phyloP scores from a whole-genome alignment of 768 basidiomycete species.

The Suillus luteus region DNA sequence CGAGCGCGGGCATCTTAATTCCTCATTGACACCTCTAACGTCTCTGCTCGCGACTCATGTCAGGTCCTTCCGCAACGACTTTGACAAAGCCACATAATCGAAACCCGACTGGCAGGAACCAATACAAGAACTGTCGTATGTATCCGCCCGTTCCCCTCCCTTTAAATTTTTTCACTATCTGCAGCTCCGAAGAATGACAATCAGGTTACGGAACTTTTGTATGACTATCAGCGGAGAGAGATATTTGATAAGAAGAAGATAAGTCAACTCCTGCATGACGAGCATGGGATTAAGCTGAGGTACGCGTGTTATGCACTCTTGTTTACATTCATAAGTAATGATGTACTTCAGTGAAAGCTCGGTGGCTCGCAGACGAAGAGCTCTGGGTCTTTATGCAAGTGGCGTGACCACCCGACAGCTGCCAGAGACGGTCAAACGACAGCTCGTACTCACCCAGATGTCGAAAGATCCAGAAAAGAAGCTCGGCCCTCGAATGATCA shows the following conservation, averaged over 20 bases:
- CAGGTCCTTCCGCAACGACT: constrained; percentile 8
- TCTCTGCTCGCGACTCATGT: constrained; percentile 6
- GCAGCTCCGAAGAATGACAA: constrained; percentile 29
- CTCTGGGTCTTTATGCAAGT: constrained; percentile 34
- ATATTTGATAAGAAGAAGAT: constrained; percentile 30
- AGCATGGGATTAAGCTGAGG: constrained; percentile 35
- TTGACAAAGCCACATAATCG: constrained; percentile 14
- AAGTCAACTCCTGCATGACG: constrained; percentile 26
- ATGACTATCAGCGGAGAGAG: constrained; percentile 29
- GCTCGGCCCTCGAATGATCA: constrained; percentile 31
- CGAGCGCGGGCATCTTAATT: neutral
- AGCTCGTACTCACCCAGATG: constrained; percentile 39
- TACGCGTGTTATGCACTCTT: constrained; percentile 17
- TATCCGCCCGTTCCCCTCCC: constrained; percentile 10
- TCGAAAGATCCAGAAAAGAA: constrained; percentile 33
- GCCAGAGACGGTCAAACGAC: constrained; percentile 30
- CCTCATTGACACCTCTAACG: neutral
- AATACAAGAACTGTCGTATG: constrained; percentile 34
- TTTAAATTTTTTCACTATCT: neutral
- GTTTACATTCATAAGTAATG: neutral
- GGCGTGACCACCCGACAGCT: constrained; percentile 31
- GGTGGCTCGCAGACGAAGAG: constrained; percentile 29
- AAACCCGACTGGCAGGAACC: constrained; percentile 31
- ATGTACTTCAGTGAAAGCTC: constrained; percentile 29
- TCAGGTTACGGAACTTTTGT: constrained; percentile 19